Evolutionary conservation across 179 eudicot species (phyloP).

Genomic region (Drosera spatulata): DNA sequence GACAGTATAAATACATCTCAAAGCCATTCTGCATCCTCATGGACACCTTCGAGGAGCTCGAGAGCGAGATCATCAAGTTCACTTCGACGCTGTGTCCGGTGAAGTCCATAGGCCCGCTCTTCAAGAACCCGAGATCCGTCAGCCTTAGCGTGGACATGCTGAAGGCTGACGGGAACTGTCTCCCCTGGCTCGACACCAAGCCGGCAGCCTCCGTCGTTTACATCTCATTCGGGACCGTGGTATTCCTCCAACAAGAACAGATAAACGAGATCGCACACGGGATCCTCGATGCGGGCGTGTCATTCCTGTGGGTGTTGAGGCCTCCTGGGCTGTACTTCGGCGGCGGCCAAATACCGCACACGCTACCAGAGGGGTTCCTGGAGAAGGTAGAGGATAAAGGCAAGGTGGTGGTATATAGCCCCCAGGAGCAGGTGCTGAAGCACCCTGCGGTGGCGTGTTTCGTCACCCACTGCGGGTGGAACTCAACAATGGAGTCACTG

Average conservation of each 20-base stretch:
- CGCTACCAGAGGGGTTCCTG: constrained; percentile 54
- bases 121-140: constrained; percentile 17
- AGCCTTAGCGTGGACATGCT: constrained; percentile 40
- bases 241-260: constrained; percentile 55
- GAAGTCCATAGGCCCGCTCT: constrained; percentile 64
- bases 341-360: constrained; percentile 7
- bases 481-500: constrained; percentile 55
- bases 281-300: constrained; percentile 31
- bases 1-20: constrained; percentile 49
- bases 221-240: constrained; percentile 71
- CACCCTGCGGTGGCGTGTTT: constrained; percentile 59
- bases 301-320: constrained; percentile 74
- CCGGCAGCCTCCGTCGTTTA: constrained; percentile 49
- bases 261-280: constrained; percentile 61
- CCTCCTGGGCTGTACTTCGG: constrained; percentile 29
- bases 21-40: constrained; percentile 52
- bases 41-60: constrained; percentile 73
- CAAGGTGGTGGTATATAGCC: constrained; percentile 46
- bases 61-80: constrained; percentile 35
- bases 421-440: constrained; percentile 56
- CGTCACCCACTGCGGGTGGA: constrained; percentile 82
- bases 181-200: constrained; percentile 55
- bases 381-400: constrained; percentile 63
- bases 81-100: constrained; percentile 37
- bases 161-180: constrained; percentile 30